Evolutionary conservation across 176 grass and related monocot genomes (phyloP), one percentile per base, ranked within the genome.

Genomic region (Pontederia crassipes): DNA sequence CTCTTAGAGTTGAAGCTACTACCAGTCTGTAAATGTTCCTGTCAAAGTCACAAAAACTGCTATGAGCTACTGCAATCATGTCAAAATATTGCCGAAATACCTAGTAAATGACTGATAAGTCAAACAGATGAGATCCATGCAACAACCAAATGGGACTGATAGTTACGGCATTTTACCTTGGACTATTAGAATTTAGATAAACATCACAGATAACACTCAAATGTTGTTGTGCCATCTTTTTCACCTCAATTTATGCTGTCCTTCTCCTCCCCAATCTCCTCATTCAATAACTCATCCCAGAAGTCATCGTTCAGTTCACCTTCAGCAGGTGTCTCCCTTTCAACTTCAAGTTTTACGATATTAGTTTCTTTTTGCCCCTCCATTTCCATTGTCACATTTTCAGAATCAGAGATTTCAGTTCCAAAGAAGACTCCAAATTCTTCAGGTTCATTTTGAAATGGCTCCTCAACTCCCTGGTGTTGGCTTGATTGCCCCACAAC

Each of bases 251-350:
- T 51, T 1, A 28, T 7, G 14, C 28, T 10, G 8, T 9, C 26
- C 24, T 72, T 52, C 15, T 76, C 77, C 48, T 82, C 69, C 28
- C 27, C 70, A 52, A 69, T 75, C 46, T 73, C 86, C 50, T 85
- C 86, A 27, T 77, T 81, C 24, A 90, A 57, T 17, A 90, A 64
- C 54, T 84, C 91, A 65, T 78, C 90, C 83, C 86, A 95, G 59
- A 95, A 89, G 26, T 81, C 83, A 1, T 79, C 69, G 3, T 73
- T 83, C 24, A 79, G 65, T 46, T 82, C 72, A 9, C 49, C 48
- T 15, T 78, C 77, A 7, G 24, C 69, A 40, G 9, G 10, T 49
- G 58, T 45, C 46, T 60, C 9, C 13, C 28, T 12, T 52, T 32
- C 49, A 32, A 11, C 49, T 56, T 69, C 18, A 35, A 13, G 20